Evolutionary conservation across 2,329 filamentous ascomycete species (phyloP).

Genomic region (Xylariaceae sp.): DNA sequence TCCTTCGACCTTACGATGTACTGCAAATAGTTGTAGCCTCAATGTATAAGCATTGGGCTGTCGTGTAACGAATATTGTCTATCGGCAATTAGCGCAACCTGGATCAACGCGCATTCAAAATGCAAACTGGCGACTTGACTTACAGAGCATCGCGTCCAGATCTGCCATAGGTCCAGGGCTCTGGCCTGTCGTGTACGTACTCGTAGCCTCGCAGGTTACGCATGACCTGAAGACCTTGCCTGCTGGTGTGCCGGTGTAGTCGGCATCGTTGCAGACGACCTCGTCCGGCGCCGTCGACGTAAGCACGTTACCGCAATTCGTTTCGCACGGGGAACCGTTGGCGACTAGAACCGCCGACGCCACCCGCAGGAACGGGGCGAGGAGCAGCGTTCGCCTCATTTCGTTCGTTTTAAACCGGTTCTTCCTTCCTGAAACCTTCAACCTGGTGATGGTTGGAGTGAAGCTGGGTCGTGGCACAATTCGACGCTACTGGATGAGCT

Average conservation of each 20-base stretch:
- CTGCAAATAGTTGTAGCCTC: too few species aligned
- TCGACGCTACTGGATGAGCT: too few species aligned
- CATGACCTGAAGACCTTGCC: conserved; percentile 49
- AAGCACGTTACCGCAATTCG: conserved; percentile 50
- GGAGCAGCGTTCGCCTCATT: too few species aligned
- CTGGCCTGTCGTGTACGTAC: conserved; percentile 37
- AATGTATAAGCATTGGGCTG: conserved; percentile 53
- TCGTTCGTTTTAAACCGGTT: too few species aligned
- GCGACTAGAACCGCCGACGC: conserved; percentile 12
- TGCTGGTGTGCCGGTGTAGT: conserved; percentile 34
- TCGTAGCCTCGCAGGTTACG: conserved; percentile 46
- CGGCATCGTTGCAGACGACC: conserved; percentile 41
- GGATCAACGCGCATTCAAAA: too few species aligned
- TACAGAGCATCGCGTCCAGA: conserved; percentile 50
- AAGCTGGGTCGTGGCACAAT: too few species aligned
- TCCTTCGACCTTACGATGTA: conserved; percentile 40
- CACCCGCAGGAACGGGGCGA: too few species aligned
- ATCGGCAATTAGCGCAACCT: too few species aligned
- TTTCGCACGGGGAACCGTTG: conserved; percentile 41
- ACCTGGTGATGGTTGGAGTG: too few species aligned
- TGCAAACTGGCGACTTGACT: conserved; percentile 27
- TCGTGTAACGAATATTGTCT: conserved; percentile 55
- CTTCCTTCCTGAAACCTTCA: too few species aligned
- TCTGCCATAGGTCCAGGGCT: conserved; percentile 41
- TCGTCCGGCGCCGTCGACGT: conserved; percentile 40